Evolutionary conservation across 1,284 basidiomycete species (phyloP), one percentile per base, ranked within the genome.

Genomic region (Peniophora sp.): DNA sequence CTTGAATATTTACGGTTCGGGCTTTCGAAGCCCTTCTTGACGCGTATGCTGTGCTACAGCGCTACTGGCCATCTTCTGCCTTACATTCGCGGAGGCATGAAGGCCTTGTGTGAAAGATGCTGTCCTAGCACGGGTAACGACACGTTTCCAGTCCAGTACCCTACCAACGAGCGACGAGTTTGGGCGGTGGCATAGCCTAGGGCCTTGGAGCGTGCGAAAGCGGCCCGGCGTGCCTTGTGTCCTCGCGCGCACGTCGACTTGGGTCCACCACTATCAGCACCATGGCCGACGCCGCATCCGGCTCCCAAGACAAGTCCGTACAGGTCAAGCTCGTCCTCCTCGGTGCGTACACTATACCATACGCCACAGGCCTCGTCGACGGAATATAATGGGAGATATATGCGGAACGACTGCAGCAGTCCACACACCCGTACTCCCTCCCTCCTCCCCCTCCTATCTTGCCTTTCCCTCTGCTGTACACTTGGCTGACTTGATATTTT

Each of bases 261-360:
- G 27, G 6, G 27, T n/a, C 38, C 53, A 43, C 51, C 53, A 20
- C 43, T 22, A 59, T 58, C 54, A 54, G 48, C 48, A 82, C 58
- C 56, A 88, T 89, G 86, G 71, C 81, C 49, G 85, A 89, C 62
- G 68, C 79, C 66, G 79, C 82, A 60, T 81, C 84, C 61, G 82
- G 82, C 55, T 75, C 84, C 50, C 72, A 75, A 52, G 87, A 93
- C 69, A 91, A 89, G 70, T 90, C 90, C 59, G 83, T 92, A 38
- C 91, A 93, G 70, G 91, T 94, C 58, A 95, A 93, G 69, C 80
- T 95, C 49, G 91, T 93, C 56, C 75, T 93, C 17, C 77, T 93
- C 57, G 90, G 89, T 89, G 62, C 64, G 80, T 68, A 38, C 17
- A 44, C 39, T 32, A 22, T 24, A 35, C 27, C 25, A 47, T 24